Conservation (phyloP, 495 filamentous ascomycete genomes). For the Penicillium steckii region DNA sequence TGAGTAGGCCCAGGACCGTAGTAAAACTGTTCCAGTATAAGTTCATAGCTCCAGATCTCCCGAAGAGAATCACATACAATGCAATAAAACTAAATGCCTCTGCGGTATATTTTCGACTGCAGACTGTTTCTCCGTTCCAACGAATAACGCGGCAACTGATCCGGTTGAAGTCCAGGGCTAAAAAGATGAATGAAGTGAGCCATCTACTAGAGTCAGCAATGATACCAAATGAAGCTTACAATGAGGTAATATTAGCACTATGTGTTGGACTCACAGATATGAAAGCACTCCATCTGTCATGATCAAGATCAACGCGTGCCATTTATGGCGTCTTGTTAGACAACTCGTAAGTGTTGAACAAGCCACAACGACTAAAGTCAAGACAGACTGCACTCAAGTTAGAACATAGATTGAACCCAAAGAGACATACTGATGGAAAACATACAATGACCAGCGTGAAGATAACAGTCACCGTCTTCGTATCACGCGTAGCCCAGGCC, state of each 20-base stretch:
- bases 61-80: conserved; percentile 11
- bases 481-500: conserved; percentile 16
- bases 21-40: not conserved
- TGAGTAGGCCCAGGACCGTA: not conserved
- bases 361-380: conserved; percentile 8
- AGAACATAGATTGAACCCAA: not conserved
- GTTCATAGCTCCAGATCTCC: not conserved
- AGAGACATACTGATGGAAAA: not conserved
- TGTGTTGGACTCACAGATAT: conserved; percentile 19
- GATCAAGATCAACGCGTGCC: conserved; percentile 15
- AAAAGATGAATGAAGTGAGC: conserved; percentile 22
- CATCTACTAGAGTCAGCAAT: conserved; percentile 8
- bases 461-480: conserved; percentile 23
- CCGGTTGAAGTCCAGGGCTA: conserved; percentile 20
- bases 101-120: conserved; percentile 16
- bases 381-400: conserved; percentile 4
- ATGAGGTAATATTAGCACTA: no score
- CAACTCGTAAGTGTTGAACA: conserved; percentile 10
- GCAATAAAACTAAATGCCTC: conserved; percentile 25
- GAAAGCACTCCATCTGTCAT: conserved; percentile 10
- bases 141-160: conserved; percentile 10
- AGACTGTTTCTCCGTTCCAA: conserved; percentile 18
- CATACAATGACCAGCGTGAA: conserved; percentile 16
- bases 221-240: not conserved
- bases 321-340: conserved; percentile 3